Conservation (phyloP, 202 grass and related monocot species). For the Panicum virgatum region DNA sequence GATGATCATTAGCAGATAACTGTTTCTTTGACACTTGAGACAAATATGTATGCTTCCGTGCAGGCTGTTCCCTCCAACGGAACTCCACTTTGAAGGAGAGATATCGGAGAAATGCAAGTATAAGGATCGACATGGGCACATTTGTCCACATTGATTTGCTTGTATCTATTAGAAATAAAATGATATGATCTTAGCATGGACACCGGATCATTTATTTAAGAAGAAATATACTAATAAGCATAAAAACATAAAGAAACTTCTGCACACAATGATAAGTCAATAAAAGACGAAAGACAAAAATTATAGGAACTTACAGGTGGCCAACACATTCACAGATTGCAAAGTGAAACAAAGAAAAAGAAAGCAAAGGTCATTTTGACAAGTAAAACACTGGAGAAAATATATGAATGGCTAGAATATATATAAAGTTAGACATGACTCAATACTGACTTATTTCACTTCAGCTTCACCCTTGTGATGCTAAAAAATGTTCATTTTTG, state of each 20-base stretch:
- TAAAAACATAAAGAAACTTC: conserved; percentile 9
- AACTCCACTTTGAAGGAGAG: conserved; percentile 90
- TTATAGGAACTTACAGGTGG: background rate
- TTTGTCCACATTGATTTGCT: conserved; percentile 99
- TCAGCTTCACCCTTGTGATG: conserved; percentile 5
- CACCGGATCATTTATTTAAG: background rate
- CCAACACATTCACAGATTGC: background rate
- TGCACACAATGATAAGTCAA: background rate
- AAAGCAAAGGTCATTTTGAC: background rate
- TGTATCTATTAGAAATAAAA: conserved; percentile 72
- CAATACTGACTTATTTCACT: background rate
- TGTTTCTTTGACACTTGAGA: conserved; percentile 69
- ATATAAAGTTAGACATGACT: background rate
- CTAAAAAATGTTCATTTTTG: conserved; percentile 22
- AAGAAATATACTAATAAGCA: conserved; percentile 6
- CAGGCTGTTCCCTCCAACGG: conserved; percentile 63
- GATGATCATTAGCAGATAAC: conserved; percentile 71
- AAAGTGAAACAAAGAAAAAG: conserved; percentile 15
- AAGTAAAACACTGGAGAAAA: background rate
- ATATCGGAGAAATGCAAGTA: conserved; percentile 80
- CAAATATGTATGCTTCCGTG: conserved; percentile 74
- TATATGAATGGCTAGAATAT: background rate
- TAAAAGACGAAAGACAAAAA: conserved; percentile 1
- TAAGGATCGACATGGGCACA: conserved; percentile 92
- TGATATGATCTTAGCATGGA: conserved; percentile 19